Conservation (phyloP, 345 rosid species). For the Crucihimalaya himalaica region DNA sequence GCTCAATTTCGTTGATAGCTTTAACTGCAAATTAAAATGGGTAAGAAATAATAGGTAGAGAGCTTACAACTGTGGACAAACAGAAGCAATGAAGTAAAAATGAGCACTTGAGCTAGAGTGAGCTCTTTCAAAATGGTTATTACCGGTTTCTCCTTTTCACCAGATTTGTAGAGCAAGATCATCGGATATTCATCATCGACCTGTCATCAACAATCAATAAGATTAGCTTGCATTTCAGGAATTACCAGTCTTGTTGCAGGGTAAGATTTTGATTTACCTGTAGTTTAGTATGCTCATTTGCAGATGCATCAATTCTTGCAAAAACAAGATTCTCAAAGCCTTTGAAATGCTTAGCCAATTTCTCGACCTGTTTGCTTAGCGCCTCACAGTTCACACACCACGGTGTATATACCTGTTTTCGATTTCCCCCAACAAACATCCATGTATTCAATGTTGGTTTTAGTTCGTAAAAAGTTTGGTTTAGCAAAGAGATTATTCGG, state of each 20-base stretch:
- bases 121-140: slow-evolving; percentile 11
- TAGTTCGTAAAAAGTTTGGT: not conserved
- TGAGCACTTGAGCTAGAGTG: not conserved
- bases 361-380: slow-evolving; percentile 70
- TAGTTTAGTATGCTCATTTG: slow-evolving; percentile 79
- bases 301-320: slow-evolving; percentile 86
- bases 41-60: not conserved
- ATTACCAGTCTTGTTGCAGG: not conserved
- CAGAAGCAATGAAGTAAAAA: slow-evolving; percentile 43
- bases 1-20: slow-evolving; percentile 58
- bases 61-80: slow-evolving; percentile 46
- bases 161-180: slow-evolving; percentile 60
- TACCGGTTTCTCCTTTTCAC: slow-evolving; percentile 72
- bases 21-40: slow-evolving; percentile 59
- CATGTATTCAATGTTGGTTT: not conserved
- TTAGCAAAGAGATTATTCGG: not conserved
- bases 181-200: slow-evolving; percentile 60
- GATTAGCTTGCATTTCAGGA: not conserved
- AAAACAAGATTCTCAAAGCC: slow-evolving; percentile 58
- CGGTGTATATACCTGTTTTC: slow-evolving; percentile 68
- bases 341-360: slow-evolving; percentile 89
- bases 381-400: slow-evolving; percentile 83
- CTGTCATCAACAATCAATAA: slow-evolving; percentile 40
- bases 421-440: slow-evolving; percentile 4
- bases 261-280: slow-evolving; percentile 46